Conservation (phyloP, 129 eudicot genomes). For the Escallonia rubra region DNA sequence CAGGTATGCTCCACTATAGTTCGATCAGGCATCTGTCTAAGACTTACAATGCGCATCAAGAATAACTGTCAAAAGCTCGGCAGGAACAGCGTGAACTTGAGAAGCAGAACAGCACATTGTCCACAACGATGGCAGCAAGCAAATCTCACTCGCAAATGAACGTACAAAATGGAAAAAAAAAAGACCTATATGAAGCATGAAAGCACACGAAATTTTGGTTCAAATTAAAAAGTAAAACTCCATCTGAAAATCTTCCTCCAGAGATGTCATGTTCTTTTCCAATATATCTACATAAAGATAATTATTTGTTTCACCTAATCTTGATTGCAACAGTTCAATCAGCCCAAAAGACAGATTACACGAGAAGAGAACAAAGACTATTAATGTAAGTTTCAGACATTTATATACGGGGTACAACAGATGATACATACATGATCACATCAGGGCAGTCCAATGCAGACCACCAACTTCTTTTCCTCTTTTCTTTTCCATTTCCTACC, state of each 20-base stretch:
- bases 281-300: not conserved
- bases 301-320: not conserved
- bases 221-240: too few relatives aligned
- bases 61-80: too few relatives aligned
- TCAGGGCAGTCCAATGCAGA: slow-evolving; percentile 35
- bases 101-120: too few relatives aligned
- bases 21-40: too few relatives aligned
- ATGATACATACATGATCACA: slow-evolving; percentile 19
- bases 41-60: too few relatives aligned
- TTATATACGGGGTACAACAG: not conserved
- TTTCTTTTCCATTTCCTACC: slow-evolving; percentile 10
- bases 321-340: not conserved
- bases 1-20: too few relatives aligned
- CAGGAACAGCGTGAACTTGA: too few relatives aligned
- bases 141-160: too few relatives aligned
- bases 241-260: not conserved
- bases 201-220: too few relatives aligned
- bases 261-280: not conserved
- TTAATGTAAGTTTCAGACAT: not conserved
- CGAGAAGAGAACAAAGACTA: not conserved
- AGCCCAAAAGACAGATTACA: not conserved
- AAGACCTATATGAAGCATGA: too few relatives aligned
- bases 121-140: too few relatives aligned
- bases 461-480: slow-evolving; percentile 12
- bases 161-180: too few relatives aligned